phyloP scores from a whole-genome alignment of 257 asterid species.

The Ophiorrhiza pumila region DNA sequence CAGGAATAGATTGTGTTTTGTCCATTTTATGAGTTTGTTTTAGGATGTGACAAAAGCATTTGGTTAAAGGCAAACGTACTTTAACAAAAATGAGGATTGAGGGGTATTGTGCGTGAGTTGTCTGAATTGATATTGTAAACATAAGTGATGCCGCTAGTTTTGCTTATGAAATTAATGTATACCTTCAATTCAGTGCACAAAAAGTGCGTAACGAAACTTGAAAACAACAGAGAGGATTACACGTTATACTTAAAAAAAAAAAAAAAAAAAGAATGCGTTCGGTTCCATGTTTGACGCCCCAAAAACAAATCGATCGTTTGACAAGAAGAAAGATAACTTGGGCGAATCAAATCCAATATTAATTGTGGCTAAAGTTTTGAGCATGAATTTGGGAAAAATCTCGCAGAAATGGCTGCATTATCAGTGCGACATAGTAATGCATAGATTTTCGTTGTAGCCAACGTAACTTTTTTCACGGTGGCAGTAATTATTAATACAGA shows the following conservation, averaged over 20 bases:
- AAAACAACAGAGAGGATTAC: not conserved
- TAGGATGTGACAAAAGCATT: slow-evolving; percentile 19
- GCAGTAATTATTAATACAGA: too few species aligned
- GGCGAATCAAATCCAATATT: too few species aligned
- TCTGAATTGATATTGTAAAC: not conserved
- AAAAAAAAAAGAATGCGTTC: not conserved
- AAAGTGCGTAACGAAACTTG: not conserved
- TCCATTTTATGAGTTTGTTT: slow-evolving; percentile 19
- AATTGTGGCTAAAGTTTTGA: too few species aligned
- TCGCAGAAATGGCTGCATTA: too few species aligned
- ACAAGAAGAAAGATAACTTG: too few species aligned
- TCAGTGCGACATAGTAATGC: too few species aligned
- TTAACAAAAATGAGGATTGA: not conserved
- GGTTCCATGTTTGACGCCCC: too few species aligned
- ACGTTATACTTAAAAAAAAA: not conserved
- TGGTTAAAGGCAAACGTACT: slow-evolving; percentile 5
- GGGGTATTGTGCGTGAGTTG: not conserved
- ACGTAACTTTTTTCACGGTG: too few species aligned
- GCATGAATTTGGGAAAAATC: too few species aligned
- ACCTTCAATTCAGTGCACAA: not conserved
- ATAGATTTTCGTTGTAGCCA: too few species aligned
- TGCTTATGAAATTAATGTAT: not conserved
- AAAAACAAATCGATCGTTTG: too few species aligned
- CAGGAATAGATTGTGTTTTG: not conserved
- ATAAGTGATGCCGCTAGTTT: not conserved